Evolutionary conservation across 805 yeast species (phyloP).

Genomic region (Barnettozyma sucrosica): DNA sequence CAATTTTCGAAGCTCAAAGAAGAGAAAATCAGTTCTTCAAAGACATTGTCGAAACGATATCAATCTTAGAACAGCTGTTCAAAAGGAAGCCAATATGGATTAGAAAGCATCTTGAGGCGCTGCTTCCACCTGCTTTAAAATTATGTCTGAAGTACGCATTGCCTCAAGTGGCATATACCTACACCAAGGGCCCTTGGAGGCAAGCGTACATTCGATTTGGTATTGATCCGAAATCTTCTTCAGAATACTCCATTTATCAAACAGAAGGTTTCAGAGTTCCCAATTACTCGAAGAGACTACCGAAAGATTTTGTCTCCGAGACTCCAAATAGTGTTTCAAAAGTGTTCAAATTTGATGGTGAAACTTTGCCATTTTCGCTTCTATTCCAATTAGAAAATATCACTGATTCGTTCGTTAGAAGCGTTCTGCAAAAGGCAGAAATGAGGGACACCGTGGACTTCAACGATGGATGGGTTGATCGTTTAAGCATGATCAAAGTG

Average conservation of each 20-base stretch:
- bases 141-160: slow-evolving; percentile 62
- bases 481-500: slow-evolving; percentile 53
- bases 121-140: slow-evolving; percentile 42
- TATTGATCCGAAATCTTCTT: slow-evolving; percentile 60
- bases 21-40: slow-evolving; percentile 22
- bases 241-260: slow-evolving; percentile 59
- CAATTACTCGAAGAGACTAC: slow-evolving; percentile 28
- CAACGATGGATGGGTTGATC: slow-evolving; percentile 77
- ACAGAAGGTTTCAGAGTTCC: slow-evolving; percentile 65
- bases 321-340: slow-evolving; percentile 33
- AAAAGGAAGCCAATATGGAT: slow-evolving; percentile 79
- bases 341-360: slow-evolving; percentile 66
- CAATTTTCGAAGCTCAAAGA: slow-evolving; percentile 29
- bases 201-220: slow-evolving; percentile 78
- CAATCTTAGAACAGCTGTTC: slow-evolving; percentile 41
- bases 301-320: slow-evolving; percentile 29
- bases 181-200: slow-evolving; percentile 92
- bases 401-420: slow-evolving; percentile 52
- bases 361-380: slow-evolving; percentile 57
- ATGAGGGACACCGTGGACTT: slow-evolving; percentile 43
- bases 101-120: slow-evolving; percentile 57
- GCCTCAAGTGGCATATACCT: slow-evolving; percentile 78
- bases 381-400: slow-evolving; percentile 79
- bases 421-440: slow-evolving; percentile 35
- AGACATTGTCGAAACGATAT: slow-evolving; percentile 28